Base-by-base conservation (phyloP, 164 flowering plant genomes). In the Warburgia ugandensis region DNA sequence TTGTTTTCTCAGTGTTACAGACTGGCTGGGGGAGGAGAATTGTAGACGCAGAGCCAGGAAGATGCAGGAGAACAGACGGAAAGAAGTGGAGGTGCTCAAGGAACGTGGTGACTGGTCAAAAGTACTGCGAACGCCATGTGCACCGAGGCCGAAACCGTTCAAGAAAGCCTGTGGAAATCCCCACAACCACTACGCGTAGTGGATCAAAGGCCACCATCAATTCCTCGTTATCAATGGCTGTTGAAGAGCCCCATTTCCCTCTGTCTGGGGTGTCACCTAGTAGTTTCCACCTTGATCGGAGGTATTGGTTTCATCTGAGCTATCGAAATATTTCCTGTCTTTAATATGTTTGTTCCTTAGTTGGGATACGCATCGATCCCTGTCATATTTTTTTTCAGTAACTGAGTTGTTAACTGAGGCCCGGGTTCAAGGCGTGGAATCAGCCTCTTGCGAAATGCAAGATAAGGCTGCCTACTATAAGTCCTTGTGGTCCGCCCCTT, bases 141-240 rank as follows among this genome's bases (percentile, higher is more conserved):
- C 86, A 86, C 75, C 86, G 95, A 13, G 97, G 97, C 68, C 73
- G 88, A 46, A 86, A 82, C 80, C 97, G 95, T 90, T 90, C 97
- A 86, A 90, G 97, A 90, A 90, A 90, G 97, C 95, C 84, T 80
- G 95, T 86, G 97, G 97, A 90, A 86, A 63, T 56, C 58, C 75
- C 88, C 80, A 70, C 81, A 31, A 55, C 76, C 35, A 19, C 68
- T 17, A 43, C 52, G 45, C 60, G 54, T 19, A 45, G 54, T 41
- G 42, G 62, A 42, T 9, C 53, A 23, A 60, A 59, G 30, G 17
- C 64, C 55, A 13, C 50, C 17, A 4, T 25, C 38, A 30, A 49
- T 54, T 61, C 70, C 29, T 40, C 57, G 26, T 53, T 64, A 0
- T 43, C 55, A 6, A 48, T 61, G 21, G 63, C 39, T 53, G 45